Evolutionary conservation across 441 rosid species (phyloP), one percentile per base, ranked within the genome.

Genomic region (Euphorbia corollata): DNA sequence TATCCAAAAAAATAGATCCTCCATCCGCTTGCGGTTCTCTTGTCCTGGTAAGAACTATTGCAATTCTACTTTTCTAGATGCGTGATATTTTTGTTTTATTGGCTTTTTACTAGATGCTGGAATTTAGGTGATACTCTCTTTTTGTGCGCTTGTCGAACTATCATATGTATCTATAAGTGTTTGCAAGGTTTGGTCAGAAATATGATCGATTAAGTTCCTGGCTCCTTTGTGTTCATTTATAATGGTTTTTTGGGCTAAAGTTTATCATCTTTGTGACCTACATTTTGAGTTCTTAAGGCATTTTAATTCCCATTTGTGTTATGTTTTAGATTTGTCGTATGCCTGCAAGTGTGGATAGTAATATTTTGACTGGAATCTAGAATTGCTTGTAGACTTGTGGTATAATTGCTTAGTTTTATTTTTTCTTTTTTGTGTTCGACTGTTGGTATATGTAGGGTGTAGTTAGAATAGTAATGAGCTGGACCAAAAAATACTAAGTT

Each of bases 1-100:
- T 69, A 65, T 72, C 73, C 83, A 84, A 67, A 96, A 82, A 78
- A 79, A 82, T 69, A 77, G 93, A 23, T 82, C 89, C 53, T 84
- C 92, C 43, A 79, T 82, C 64, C 91, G 92, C 66, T 74, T 87
- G 63, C 85, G 94, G 61, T 67, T 87, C 59, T 74, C 81, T 68
- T 89, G 87, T 71, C 80, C 89, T 75, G 92, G 98, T 92, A 82
- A 75, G 82, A 59, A 57, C 55, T 67, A 60, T 24, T 0, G 6
- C 1, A 9, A 5, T 8, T 18, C 45, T 32, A 18, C n/a, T 68
- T 41, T 60, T 32, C 8, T 15, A 48, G 41, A 50, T 51, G 53
- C 34, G 41, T 22, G 24, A 3, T 22, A 5, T 68, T 54, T 67
- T 3, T 2, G 1, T 27, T 59, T 34, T 3, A 10, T 11, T 15